phyloP scores from a whole-genome alignment of 1,284 basidiomycete species.

The Ganoderma lingzhi region DNA sequence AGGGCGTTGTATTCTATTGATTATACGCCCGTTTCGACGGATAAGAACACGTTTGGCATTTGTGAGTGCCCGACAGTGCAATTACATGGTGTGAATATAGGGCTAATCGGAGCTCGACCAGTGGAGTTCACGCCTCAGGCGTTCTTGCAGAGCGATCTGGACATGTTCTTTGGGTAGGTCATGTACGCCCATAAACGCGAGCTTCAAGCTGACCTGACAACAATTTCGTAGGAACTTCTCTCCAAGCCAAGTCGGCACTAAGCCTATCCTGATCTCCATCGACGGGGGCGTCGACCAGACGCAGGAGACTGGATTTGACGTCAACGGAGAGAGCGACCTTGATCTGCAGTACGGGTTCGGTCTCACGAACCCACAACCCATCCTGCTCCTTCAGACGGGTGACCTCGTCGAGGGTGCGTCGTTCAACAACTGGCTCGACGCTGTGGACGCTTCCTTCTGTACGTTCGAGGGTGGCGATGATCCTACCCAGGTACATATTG shows the following conservation, averaged over 20 bases:
- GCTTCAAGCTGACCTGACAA: background rate
- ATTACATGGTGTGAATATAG: too few relatives aligned
- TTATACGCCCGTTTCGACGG: slow-evolving; percentile 55
- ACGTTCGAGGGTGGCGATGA: slow-evolving; percentile 69
- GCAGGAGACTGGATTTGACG: slow-evolving; percentile 43
- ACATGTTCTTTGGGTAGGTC: slow-evolving; percentile 52
- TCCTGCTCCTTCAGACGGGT: slow-evolving; percentile 58
- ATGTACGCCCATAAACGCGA: background rate
- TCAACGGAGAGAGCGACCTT: slow-evolving; percentile 64
- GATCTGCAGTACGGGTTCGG: slow-evolving; percentile 61
- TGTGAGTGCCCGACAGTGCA: slow-evolving; percentile 35
- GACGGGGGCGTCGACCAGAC: slow-evolving; percentile 52
- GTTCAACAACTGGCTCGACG: slow-evolving; percentile 56
- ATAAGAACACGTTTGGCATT: slow-evolving; percentile 61
- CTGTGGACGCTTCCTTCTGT: slow-evolving; percentile 60
- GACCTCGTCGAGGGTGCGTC: slow-evolving; percentile 52
- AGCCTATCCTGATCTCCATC: slow-evolving; percentile 53
- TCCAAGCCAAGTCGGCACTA: slow-evolving; percentile 42
- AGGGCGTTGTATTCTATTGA: slow-evolving; percentile 58
- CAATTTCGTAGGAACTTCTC: slow-evolving; percentile 45
- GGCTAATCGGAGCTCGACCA: slow-evolving; percentile 24
- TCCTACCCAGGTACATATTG: slow-evolving; percentile 38
- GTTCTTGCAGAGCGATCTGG: slow-evolving; percentile 52
- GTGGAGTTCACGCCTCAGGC: slow-evolving; percentile 61
- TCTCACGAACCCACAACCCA: slow-evolving; percentile 50